phyloP scores from a whole-genome alignment of 768 basidiomycete species.

The Mycena alexandri region DNA sequence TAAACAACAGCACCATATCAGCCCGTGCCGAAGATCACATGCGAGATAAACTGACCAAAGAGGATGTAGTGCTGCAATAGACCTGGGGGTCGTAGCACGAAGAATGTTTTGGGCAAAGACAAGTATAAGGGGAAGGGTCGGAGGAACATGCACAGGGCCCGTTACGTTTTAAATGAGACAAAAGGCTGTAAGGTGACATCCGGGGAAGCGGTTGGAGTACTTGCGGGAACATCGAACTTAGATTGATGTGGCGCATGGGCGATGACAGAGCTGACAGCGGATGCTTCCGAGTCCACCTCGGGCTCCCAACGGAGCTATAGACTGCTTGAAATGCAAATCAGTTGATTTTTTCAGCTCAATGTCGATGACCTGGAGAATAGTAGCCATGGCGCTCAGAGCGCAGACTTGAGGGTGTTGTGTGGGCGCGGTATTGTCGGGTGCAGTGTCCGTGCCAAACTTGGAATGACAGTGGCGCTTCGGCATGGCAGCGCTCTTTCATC shows the following conservation, averaged over 20 bases:
- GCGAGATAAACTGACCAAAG: constrained; percentile 5
- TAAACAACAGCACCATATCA: background rate
- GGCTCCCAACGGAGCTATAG: no score
- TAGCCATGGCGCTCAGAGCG: no score
- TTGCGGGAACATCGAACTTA: background rate
- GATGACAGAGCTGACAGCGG: background rate
- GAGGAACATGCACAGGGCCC: background rate
- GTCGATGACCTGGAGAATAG: no score
- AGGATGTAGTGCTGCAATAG: constrained; percentile 12
- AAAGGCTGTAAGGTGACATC: background rate
- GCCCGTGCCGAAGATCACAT: background rate
- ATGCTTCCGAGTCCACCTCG: background rate
- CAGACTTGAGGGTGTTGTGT: no score
- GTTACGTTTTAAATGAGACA: background rate
- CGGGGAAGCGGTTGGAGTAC: background rate
- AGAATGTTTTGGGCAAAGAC: constrained; percentile 16
- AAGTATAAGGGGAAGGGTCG: constrained; percentile 1
- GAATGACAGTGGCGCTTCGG: constrained; percentile 1
- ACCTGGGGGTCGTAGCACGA: constrained; percentile 15
- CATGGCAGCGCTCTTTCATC: background rate
- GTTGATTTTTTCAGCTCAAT: no score
- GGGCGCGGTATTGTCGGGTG: constrained; percentile 1
- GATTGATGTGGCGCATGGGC: background rate
- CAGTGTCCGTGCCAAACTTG: constrained; percentile 7
- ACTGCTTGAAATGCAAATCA: no score